phyloP scores from a whole-genome alignment of 345 rosid species.

The Moricandia moricandioides region DNA sequence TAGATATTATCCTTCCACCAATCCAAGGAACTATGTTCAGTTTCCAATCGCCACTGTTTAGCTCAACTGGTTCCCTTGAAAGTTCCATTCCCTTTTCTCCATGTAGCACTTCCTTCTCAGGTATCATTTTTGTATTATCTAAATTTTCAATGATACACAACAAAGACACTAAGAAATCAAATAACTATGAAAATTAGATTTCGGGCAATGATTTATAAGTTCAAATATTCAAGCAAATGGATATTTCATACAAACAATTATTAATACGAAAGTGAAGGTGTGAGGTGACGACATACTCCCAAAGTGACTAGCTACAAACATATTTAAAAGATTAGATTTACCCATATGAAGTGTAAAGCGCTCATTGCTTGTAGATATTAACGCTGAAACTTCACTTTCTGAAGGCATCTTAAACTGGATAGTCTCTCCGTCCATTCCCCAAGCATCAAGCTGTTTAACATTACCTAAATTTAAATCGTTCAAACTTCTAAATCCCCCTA shows the following conservation, averaged over 20 bases:
- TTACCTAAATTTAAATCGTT: slow-evolving; percentile 17
- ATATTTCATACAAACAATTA: not conserved
- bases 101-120: slow-evolving; percentile 52
- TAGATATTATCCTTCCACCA: slow-evolving; percentile 90
- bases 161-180: not conserved
- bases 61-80: slow-evolving; percentile 57
- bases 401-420: slow-evolving; percentile 61
- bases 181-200: not conserved
- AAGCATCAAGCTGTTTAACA: slow-evolving; percentile 57
- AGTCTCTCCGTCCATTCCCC: slow-evolving; percentile 86
- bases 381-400: slow-evolving; percentile 43
- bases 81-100: slow-evolving; percentile 66
- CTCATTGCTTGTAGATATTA: slow-evolving; percentile 53
- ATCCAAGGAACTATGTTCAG: slow-evolving; percentile 84
- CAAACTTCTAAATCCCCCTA: not conserved
- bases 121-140: slow-evolving; percentile 60
- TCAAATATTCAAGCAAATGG: not conserved
- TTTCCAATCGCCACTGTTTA: slow-evolving; percentile 70
- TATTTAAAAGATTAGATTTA: slow-evolving; percentile 33
- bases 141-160: slow-evolving; percentile 27
- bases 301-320: not conserved
- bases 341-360: slow-evolving; percentile 55
- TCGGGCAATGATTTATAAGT: not conserved
- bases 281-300: not conserved
- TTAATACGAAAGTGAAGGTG: not conserved